A percentile compares a stretch with the other conserved stretches of the same genome.
These are phyloP conservation scores for Calycina herbarum DNA, from an alignment of 2,329 filamentous ascomycete species.

Conservation along the genomic window DNA sequence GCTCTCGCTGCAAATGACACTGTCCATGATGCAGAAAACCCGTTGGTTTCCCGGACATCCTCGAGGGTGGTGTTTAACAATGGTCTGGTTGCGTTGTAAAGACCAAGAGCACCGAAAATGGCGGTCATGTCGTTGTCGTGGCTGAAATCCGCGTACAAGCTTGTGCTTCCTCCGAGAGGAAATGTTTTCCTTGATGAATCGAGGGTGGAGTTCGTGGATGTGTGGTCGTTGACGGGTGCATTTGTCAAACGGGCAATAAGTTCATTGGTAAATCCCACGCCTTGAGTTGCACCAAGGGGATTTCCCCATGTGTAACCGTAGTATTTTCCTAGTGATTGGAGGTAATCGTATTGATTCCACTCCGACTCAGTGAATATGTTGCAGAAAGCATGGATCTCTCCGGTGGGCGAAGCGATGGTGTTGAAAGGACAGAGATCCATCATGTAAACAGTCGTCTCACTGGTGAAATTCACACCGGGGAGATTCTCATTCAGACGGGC, in stretches of 20 bases:
- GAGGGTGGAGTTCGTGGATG: slow-evolving; percentile 75
- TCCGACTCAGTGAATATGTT: slow-evolving; percentile 69
- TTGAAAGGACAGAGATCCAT: slow-evolving; percentile 91
- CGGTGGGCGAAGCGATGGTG: slow-evolving; percentile 62
- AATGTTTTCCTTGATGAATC: slow-evolving; percentile 67
- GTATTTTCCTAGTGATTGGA: slow-evolving; percentile 77
- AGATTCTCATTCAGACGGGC: slow-evolving; percentile 68
- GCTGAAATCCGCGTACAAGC: slow-evolving; percentile 84
- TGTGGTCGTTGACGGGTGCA: slow-evolving; percentile 67
- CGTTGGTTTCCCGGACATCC: slow-evolving; percentile 54
- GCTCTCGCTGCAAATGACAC: slow-evolving; percentile 80
- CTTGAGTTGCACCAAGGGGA: slow-evolving; percentile 77
- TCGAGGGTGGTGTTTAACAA: slow-evolving; percentile 53
- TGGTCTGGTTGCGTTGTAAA: slow-evolving; percentile 67
- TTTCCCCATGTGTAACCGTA: slow-evolving; percentile 80
- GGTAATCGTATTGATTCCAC: slow-evolving; percentile 81
- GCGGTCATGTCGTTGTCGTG: slow-evolving; percentile 87
- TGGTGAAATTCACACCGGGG: slow-evolving; percentile 63
- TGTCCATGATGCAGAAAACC: slow-evolving; percentile 74
- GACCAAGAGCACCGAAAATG: slow-evolving; percentile 73
- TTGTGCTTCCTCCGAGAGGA: slow-evolving; percentile 58
- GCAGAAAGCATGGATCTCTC: slow-evolving; percentile 71
- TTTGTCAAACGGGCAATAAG: slow-evolving; percentile 77
- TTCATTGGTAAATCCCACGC: slow-evolving; percentile 86
- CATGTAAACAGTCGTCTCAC: slow-evolving; percentile 63